A percentile compares a stretch with the other conserved stretches of the same genome.
phyloP scores from a whole-genome alignment of 2,329 filamentous ascomycete genomes.

The Emergomyces pasteurianus region DNA sequence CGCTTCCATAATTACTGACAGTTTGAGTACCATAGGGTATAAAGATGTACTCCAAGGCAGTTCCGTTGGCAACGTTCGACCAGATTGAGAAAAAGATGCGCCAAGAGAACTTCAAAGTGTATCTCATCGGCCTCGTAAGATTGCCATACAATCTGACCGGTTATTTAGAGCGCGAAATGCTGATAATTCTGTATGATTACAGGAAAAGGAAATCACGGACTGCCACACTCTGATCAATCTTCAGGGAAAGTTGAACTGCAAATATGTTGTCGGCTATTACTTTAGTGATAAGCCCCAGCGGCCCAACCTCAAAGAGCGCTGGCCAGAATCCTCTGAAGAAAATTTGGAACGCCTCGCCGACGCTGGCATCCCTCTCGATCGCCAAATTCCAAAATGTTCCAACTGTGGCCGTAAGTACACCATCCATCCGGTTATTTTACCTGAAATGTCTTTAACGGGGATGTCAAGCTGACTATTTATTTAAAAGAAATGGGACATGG shows the following conservation, averaged over 20 bases:
- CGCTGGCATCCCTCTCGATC: conserved; percentile 40
- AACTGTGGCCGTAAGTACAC: conserved; percentile 38
- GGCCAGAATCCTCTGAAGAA: conserved; percentile 38
- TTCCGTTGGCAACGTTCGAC: conserved; percentile 33
- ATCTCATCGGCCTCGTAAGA: conserved; percentile 40
- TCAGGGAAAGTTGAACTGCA: conserved; percentile 40
- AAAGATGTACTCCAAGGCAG: conserved; percentile 40
- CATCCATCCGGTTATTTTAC: background rate
- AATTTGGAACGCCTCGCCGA: conserved; percentile 41
- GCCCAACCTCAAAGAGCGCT: conserved; percentile 33
- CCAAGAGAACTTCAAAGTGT: conserved; percentile 34
- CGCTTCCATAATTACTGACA: background rate
- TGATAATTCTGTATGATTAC: conserved; percentile 8
- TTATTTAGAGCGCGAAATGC: background rate
- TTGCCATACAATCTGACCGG: background rate
- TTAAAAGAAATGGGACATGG: conserved; percentile 38
- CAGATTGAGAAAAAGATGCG: conserved; percentile 42
- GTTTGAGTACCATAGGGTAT: conserved; percentile 16
- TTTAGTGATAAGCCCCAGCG: conserved; percentile 37
- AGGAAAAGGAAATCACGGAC: conserved; percentile 31
- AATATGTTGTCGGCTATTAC: conserved; percentile 40
- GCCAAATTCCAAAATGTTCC: conserved; percentile 38
- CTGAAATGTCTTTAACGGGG: no score
- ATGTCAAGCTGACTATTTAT: background rate
- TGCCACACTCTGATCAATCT: conserved; percentile 42